A percentile compares a stretch with the other conserved stretches of the same genome.
Conservation (phyloP, 495 filamentous ascomycete species). For the Chaetomidium leptoderma region DNA sequence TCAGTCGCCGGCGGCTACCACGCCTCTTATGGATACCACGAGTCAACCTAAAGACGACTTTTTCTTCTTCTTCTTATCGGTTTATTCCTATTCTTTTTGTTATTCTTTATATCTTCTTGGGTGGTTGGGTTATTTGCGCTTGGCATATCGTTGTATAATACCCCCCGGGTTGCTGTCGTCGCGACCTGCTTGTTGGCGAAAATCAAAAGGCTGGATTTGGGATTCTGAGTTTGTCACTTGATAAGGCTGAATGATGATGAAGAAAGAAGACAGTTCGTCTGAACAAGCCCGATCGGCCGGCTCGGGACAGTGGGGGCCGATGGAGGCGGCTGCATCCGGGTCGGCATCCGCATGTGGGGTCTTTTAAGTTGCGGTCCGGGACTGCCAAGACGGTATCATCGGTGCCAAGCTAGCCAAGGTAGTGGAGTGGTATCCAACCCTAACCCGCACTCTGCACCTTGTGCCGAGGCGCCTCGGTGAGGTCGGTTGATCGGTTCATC, state of each 20-base stretch:
- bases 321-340: no score
- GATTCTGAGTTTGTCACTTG: background rate
- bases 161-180: constrained; percentile 21
- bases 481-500: no score
- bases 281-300: background rate
- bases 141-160: constrained; percentile 35
- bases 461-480: no score
- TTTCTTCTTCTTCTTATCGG: constrained; percentile 9
- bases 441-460: no score
- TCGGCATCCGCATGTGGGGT: background rate
- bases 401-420: no score
- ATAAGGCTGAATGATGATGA: no score
- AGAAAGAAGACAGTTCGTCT: background rate
- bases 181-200: constrained; percentile 9
- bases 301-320: background rate
- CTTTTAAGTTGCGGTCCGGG: no score
- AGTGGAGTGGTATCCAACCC: no score
- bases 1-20: no score
- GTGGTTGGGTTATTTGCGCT: constrained; percentile 4
- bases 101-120: no score
- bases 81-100: background rate
- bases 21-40: constrained; percentile 3
- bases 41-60: background rate
- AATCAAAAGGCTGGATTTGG: constrained; percentile 12
- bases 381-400: background rate